Evolutionary conservation across 1,139 yeast species (phyloP).

Genomic region (Kodamaea plutei): DNA sequence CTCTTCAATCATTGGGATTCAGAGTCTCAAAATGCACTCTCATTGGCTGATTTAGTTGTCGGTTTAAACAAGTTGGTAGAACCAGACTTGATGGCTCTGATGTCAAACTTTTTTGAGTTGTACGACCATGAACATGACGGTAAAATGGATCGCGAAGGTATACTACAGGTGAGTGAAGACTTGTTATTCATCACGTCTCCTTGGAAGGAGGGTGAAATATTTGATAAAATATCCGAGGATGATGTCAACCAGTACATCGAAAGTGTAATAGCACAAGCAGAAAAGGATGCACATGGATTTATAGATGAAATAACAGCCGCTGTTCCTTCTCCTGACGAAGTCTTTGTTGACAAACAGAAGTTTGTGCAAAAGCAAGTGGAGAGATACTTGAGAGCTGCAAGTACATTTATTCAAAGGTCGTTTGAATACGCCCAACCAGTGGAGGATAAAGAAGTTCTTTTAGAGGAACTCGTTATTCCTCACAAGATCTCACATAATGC

Average conservation of each 20-base stretch:
- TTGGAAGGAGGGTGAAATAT: slow-evolving; percentile 64
- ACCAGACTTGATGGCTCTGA: slow-evolving; percentile 71
- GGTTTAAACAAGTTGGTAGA: slow-evolving; percentile 73
- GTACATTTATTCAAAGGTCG: slow-evolving; percentile 80
- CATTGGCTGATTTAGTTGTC: slow-evolving; percentile 62
- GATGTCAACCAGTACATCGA: slow-evolving; percentile 65
- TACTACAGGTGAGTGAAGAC: slow-evolving; percentile 83
- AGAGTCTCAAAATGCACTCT: slow-evolving; percentile 49
- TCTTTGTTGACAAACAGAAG: slow-evolving; percentile 57
- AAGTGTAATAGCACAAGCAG: slow-evolving; percentile 42
- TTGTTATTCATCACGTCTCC: slow-evolving; percentile 77
- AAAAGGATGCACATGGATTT: slow-evolving; percentile 15
- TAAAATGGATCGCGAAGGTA: slow-evolving; percentile 70
- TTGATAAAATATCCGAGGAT: slow-evolving; percentile 57
- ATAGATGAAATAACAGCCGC: slow-evolving; percentile 21
- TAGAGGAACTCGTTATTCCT: slow-evolving; percentile 38
- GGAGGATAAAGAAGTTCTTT: slow-evolving; percentile 42
- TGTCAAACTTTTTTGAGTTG: slow-evolving; percentile 73
- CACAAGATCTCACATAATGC: slow-evolving; percentile 52
- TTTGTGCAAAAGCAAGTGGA: slow-evolving; percentile 71
- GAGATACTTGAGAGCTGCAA: slow-evolving; percentile 81
- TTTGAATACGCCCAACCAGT: slow-evolving; percentile 84
- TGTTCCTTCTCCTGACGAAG: slow-evolving; percentile 54
- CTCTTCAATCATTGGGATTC: slow-evolving; percentile 72
- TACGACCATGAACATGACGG: slow-evolving; percentile 65